phyloP scores from a whole-genome alignment of 139 green algal species.

The Monoraphidium neglectum region DNA sequence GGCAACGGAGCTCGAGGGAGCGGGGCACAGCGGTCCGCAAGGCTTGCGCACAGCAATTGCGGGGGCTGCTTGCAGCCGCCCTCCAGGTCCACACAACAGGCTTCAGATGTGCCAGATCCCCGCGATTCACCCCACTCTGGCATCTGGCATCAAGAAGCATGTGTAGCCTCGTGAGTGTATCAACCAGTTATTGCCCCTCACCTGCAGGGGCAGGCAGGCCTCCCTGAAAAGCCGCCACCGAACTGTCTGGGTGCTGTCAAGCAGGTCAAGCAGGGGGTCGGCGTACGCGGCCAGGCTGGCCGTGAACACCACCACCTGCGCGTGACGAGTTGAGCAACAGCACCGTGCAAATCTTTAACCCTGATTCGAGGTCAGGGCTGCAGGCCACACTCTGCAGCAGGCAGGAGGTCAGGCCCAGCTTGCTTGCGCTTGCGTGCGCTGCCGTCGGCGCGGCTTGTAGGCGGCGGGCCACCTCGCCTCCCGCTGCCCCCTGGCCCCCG shows the following conservation, averaged over 20 bases:
- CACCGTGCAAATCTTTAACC: neutral
- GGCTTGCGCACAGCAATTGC: no score
- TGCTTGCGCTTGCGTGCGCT: neutral
- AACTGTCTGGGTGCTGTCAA: slow-evolving; percentile 82
- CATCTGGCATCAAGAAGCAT: neutral
- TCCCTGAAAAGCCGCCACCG: slow-evolving; percentile 94
- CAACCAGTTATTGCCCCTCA: slow-evolving; percentile 27
- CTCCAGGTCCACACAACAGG: no score
- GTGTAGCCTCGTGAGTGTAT: neutral
- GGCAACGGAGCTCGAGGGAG: no score
- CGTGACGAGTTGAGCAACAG: slow-evolving; percentile 3
- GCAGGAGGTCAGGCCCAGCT: neutral
- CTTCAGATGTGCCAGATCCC: no score
- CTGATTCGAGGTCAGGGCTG: no score
- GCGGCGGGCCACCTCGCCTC: neutral
- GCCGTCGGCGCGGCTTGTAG: neutral
- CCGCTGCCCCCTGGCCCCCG: neutral
- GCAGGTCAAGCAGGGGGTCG: slow-evolving; percentile 88
- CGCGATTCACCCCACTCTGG: no score
- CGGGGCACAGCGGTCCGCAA: no score
- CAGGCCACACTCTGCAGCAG: neutral
- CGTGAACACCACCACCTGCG: slow-evolving; percentile 95
- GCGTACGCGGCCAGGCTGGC: slow-evolving; percentile 89
- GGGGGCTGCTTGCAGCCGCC: no score
- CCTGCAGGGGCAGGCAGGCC: slow-evolving; percentile 87